These are phyloP conservation scores for Puccinia brachypodii DNA, from an alignment of 1,284 basidiomycete species.

Conservation along the genomic window DNA sequence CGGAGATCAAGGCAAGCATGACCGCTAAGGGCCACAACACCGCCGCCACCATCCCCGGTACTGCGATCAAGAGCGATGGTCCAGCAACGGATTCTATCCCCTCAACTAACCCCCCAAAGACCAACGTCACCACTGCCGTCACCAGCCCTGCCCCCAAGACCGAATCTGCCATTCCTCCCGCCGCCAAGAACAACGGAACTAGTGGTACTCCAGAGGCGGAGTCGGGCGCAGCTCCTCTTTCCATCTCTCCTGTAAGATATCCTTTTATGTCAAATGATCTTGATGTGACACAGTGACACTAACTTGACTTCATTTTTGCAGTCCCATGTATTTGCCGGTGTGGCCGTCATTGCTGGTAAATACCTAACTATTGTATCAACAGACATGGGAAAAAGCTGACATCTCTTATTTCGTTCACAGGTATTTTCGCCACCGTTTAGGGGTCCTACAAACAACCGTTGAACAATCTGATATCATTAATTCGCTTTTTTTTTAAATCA, in stretches of 20 bases:
- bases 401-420: neutral
- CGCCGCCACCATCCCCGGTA: neutral
- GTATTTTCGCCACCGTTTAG: neutral
- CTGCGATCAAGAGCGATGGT: neutral
- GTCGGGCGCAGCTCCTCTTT: neutral
- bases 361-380: neutral
- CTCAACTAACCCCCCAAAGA: neutral
- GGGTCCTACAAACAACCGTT: neutral
- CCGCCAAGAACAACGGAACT: neutral
- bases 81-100: neutral
- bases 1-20: neutral
- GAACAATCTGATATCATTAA: neutral
- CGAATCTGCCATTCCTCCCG: neutral
- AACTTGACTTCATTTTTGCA: neutral
- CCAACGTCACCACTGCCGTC: neutral
- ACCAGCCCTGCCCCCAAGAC: neutral
- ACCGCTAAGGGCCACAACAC: conserved; percentile 13
- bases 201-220: neutral
- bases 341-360: neutral
- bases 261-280: neutral
- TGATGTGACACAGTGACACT: neutral
- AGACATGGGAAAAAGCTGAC: neutral
- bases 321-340: neutral
- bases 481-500: neutral
- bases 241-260: neutral